Evolutionary conservation across 306 rosid species (phyloP), one percentile per base, ranked within the genome.

Genomic region (Gillenia trifoliata): DNA sequence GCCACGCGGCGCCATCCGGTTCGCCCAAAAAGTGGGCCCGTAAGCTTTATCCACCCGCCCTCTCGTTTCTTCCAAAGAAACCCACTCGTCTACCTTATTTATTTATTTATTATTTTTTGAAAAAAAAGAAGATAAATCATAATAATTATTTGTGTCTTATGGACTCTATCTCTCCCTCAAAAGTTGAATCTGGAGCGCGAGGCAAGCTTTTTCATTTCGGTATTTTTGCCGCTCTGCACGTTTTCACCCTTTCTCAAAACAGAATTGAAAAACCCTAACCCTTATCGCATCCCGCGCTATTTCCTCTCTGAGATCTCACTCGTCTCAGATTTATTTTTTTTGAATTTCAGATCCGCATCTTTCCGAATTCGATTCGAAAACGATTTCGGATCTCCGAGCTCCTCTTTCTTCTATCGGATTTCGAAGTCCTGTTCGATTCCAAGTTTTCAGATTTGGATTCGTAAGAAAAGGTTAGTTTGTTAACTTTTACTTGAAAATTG

Each of bases 111-210:
- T 45, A 43, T 13, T 63, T 4, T 13, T 72, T 73, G 59, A 61
- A 8, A 69, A 65, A 5, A 23, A 72, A 38, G 15, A 7, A 33
- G 50, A 5, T 22, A 57, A 9, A 38, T 31, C 4, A 31, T 4
- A 38, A 38, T 38, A 38, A 36, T 36, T 61, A 16, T 61, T 13
- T 61, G 8, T 40, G 12, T 43, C 86, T 81, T 78, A 75, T 75
- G 78, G 69, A 69, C 83, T 73, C 72, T 83, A 65, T 80, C 84
- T 79, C 79, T 77, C 77, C 74, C 74, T 76, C 76, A 57, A 83
- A 87, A 85, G 83, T 88, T 68, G 85, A 90, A 88, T 90, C 91
- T 88, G 76, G 78, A 78, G 92, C 96, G 89, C 88, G 88, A 89
- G 85, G 84, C 88, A 75, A 74, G 79, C 87, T 75, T 82, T 38